Percentiles rank a stretch among this genome's conserved stretches.
These are phyloP conservation scores for Lentinula aciculospora DNA, from an alignment of 768 basidiomycete species.

Conservation along the genomic window DNA sequence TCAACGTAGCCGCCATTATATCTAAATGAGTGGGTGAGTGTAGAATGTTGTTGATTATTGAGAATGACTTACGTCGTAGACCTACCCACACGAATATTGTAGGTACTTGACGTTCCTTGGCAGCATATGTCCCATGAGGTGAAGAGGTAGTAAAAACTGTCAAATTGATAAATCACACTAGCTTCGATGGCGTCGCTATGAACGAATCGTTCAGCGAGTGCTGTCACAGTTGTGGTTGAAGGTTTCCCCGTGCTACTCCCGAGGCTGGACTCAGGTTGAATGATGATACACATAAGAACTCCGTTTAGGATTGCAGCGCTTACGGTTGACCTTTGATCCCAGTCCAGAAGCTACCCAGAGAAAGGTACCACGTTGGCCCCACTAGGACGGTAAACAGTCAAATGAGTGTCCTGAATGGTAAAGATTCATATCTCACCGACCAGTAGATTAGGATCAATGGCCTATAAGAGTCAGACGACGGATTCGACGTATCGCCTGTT, in stretches of 20 bases:
- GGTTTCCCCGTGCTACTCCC: conserved; percentile 36
- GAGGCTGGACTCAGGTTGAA: conserved; percentile 16
- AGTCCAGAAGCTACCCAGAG: conserved; percentile 51
- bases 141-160: conserved; percentile 49
- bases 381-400: neutral
- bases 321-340: conserved; percentile 40
- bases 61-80: conserved; percentile 30
- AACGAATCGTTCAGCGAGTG: conserved; percentile 28
- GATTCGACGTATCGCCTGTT: neutral
- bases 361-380: conserved; percentile 34
- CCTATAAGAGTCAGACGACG: conserved; percentile 20
- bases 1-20: conserved; percentile 42
- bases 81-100: conserved; percentile 56
- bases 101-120: conserved; percentile 43
- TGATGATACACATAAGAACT: neutral
- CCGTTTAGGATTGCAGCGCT: neutral
- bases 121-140: conserved; percentile 53
- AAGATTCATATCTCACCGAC: neutral
- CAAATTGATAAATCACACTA: conserved; percentile 36
- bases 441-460: conserved; percentile 43
- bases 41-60: neutral
- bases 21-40: conserved; percentile 17
- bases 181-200: conserved; percentile 45
- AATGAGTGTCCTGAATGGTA: neutral
- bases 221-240: conserved; percentile 29